Conservation (phyloP, 164 flowering plant species). For the Vitis rotundifolia region DNA sequence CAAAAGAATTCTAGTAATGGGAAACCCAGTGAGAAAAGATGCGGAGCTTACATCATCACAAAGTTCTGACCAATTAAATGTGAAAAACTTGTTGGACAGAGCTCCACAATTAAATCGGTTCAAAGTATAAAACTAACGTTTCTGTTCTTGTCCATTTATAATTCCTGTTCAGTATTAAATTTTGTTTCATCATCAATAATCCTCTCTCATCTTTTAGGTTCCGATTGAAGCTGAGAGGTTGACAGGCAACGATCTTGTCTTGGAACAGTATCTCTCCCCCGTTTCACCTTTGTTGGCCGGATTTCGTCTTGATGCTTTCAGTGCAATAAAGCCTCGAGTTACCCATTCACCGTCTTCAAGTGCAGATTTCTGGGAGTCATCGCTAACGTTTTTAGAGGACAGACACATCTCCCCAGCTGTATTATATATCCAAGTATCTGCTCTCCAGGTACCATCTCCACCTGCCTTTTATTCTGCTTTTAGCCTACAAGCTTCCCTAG, state of each 20-base stretch:
- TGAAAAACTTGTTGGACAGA: constrained; percentile 70
- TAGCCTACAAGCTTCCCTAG: not conserved
- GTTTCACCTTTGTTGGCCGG: constrained; percentile 82
- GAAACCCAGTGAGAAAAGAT: constrained; percentile 58
- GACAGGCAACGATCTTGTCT: constrained; percentile 53
- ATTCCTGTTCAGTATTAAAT: constrained; percentile 2
- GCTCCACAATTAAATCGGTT: constrained; percentile 76
- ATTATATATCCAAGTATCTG: constrained; percentile 78
- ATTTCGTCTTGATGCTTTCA: constrained; percentile 87
- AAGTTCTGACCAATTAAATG: constrained; percentile 53
- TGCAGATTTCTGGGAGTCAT: constrained; percentile 34
- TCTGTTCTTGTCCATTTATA: not conserved
- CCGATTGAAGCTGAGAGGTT: constrained; percentile 81
- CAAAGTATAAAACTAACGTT: constrained; percentile 45
- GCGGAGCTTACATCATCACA: constrained; percentile 37
- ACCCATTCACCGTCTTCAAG: constrained; percentile 74
- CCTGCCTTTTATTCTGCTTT: not conserved
- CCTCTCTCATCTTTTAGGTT: constrained; percentile 49
- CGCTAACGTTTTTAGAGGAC: constrained; percentile 60
- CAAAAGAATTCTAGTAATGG: constrained; percentile 71
- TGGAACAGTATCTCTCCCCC: constrained; percentile 77
- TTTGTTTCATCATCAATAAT: not conserved
- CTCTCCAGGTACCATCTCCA: constrained; percentile 47
- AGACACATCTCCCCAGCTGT: constrained; percentile 75
- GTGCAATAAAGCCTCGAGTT: constrained; percentile 75